Evolutionary conservation across 179 eudicot species (phyloP), one percentile per base, ranked within the genome.

Genomic region (Beta lomatogona): DNA sequence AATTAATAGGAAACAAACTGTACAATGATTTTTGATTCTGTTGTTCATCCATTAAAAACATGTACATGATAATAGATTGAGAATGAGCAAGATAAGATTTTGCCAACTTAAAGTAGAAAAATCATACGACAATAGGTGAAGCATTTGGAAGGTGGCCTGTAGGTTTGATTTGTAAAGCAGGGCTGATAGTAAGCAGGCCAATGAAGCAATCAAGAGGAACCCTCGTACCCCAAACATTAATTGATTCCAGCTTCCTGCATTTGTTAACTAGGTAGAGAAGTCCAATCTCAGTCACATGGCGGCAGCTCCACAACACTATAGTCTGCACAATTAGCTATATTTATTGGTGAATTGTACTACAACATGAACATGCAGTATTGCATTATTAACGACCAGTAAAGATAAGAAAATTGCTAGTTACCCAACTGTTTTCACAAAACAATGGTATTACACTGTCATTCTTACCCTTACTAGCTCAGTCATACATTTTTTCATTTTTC

Each of bases 211-310:
- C 87, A 10, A 88, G 25, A 10, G 98, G 91, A 61, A 93, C 91
- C 67, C 93, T 86, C 53, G 91, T 89, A 7, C 98, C 98, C 93
- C 93, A 93, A 31, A 88, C 94, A 28, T 93, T 90, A 77, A 93
- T 93, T 1, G 98, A 92, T 76, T 83, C 86, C 0, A 93, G 93
- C 78, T 87, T 87, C 76, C 83, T 83, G 83, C 98, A 93, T 70
- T 92, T 89, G 50, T 83, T 92, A 79, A 93, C 98, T 6, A 93
- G 91, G 71, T 67, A 85, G 18, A 91, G 77, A 48, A 93, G 92
- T 41, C 98, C 98, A 15, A 77, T 86, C 85, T 90, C 97, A 10
- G 97, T 91, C 75, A 93, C 93, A 64, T 92, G 98, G 9, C 98
- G 93, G 76, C 98, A 93, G 70, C 97, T 91, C 97, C 97, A 93